Conservation (phyloP, 306 rosid species). For the Acacia melanoxylon region DNA sequence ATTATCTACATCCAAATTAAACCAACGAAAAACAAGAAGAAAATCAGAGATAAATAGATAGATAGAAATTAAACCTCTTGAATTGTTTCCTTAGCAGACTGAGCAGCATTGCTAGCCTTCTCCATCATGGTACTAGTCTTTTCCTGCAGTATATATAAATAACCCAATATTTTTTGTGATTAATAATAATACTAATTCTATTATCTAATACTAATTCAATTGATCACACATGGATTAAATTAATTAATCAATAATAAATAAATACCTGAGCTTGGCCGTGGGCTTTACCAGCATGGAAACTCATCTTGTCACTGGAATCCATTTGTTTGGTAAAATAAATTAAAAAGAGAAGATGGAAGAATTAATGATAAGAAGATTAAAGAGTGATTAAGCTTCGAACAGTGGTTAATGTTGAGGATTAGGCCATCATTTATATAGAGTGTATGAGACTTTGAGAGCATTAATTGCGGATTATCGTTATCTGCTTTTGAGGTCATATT, state of each 20-base stretch:
- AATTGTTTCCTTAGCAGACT: conserved; percentile 48
- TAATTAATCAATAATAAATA: no score
- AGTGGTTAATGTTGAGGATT: not conserved
- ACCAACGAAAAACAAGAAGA: no score
- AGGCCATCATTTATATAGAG: not conserved
- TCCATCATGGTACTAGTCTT: conserved; percentile 50
- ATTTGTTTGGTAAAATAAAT: conserved; percentile 12
- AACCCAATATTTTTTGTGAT: no score
- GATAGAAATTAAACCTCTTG: conserved; percentile 34
- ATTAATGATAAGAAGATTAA: not conserved
- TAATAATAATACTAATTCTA: no score
- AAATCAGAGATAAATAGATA: not conserved
- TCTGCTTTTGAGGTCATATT: not conserved
- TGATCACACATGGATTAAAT: no score
- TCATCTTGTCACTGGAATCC: conserved; percentile 27
- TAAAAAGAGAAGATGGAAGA: not conserved
- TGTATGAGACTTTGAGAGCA: not conserved
- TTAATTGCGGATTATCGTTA: not conserved
- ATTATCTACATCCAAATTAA: no score
- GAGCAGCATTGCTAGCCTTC: conserved; percentile 48
- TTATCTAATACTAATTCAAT: no score
- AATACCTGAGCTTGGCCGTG: conserved; percentile 62
- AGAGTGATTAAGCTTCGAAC: not conserved
- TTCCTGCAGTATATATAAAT: conserved; percentile 41
- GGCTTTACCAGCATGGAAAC: conserved; percentile 62